Base-by-base conservation (phyloP, 495 filamentous ascomycete species). In the Penicillium soppii region DNA sequence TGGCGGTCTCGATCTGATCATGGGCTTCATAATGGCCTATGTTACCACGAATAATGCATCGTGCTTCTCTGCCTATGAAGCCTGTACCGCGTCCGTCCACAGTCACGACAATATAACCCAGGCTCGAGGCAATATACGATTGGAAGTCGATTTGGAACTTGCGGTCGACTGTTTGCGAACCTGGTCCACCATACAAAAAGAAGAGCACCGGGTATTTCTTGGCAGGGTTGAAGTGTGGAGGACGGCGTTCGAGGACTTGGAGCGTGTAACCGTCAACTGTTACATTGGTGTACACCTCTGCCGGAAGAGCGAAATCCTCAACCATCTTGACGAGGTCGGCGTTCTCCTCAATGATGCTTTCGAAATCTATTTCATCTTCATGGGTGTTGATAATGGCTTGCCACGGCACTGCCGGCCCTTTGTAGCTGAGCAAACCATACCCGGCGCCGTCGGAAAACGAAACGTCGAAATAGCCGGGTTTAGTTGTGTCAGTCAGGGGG, bases 101-200 rank as follows among this genome's bases (percentile, higher is more conserved):
- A 1, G 95, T 97, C 26, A 98, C 88, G 33, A 96, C 92, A 46
- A 98, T 79, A 72, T 97, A 97, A n/a, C 90, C 91, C 0, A 98
- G 78, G 20, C 72, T 83, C 4, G 88, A 88, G 25, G 94, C 90
- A 38, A 97, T 69, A 65, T 94, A 97, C 0, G 90, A 81, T 66
- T 97, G 91, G 64, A 92, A 98, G 62, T 97, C 90, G 38, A 97
- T 84, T 2, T 61, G 69, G 68, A 96, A 97, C 43, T 70, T 81
- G 68, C 92, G 92, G 53, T 85, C 72, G 1, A 98, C 94, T 0
- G 76, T 80, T 65, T 98, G 94, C 16, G 90, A 96, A 17, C 88
- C 89, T 0, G 94, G 94, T 5, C 94, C 94, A 26, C 86, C 88
- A 66, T 98, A 98, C 40, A 96, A 82, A 55, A 88, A 84, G 75